These are phyloP conservation scores for Paulownia fortunei DNA, from an alignment of 257 asterid species.

Conservation along the genomic window DNA sequence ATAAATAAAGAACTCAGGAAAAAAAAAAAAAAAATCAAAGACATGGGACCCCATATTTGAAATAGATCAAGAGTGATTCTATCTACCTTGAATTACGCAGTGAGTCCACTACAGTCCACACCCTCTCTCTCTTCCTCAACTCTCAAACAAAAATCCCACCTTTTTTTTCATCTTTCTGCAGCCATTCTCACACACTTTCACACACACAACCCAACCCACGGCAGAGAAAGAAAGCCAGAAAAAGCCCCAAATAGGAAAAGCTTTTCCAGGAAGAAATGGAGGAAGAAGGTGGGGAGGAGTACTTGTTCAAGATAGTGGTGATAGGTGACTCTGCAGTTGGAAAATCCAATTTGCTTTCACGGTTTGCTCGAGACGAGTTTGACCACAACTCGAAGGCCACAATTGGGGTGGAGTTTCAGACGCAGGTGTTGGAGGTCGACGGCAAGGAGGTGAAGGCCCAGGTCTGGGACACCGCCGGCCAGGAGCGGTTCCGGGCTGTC, in stretches of 20 bases:
- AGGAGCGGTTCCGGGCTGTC: constrained; percentile 83
- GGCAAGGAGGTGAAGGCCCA: constrained; percentile 85
- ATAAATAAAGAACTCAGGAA: no score
- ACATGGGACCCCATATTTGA: neutral
- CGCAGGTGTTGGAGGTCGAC: constrained; percentile 67
- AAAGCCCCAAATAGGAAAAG: neutral
- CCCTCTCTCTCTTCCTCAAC: constrained; percentile 12
- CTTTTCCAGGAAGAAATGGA: constrained; percentile 26
- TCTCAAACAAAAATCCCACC: neutral
- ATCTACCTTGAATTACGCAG: constrained; percentile 23
- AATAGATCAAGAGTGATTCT: neutral
- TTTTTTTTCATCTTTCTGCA: constrained; percentile 4
- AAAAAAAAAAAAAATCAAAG: neutral
- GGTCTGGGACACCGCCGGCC: constrained; percentile 94
- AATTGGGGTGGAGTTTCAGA: constrained; percentile 88
- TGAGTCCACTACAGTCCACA: constrained; percentile 35
- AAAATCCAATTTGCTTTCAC: constrained; percentile 75
- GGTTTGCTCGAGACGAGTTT: constrained; percentile 83
- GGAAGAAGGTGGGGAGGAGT: constrained; percentile 70
- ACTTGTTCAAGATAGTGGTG: constrained; percentile 75
- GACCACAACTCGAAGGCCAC: constrained; percentile 83
- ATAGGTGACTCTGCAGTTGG: constrained; percentile 92
- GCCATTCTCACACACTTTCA: neutral
- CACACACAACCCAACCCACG: neutral
- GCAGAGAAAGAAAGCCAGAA: neutral